These are phyloP conservation scores for Globisporangium orthogonon DNA, from an alignment of 352 stramenopile genomes.

Conservation along the genomic window DNA sequence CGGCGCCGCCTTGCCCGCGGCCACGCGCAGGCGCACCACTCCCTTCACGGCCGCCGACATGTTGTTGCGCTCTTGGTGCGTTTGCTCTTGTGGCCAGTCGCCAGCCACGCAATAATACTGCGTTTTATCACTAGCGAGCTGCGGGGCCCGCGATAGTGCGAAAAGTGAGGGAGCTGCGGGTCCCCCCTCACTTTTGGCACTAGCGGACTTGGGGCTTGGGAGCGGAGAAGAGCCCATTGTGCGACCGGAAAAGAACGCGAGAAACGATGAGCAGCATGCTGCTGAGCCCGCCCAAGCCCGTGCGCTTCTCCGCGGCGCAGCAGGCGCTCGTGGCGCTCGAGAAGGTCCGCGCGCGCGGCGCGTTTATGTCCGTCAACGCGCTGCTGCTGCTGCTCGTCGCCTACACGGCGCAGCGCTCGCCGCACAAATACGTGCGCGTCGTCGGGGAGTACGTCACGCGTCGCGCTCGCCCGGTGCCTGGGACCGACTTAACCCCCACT, in stretches of 20 bases:
- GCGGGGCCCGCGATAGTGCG: no score
- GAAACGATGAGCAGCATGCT: constrained; percentile 3
- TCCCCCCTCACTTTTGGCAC: no score
- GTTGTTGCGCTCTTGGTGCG: neutral
- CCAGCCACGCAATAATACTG: no score
- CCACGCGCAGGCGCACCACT: constrained; percentile 79
- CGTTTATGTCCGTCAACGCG: constrained; percentile 41
- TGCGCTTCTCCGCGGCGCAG: constrained; percentile 27
- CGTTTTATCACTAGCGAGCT: neutral
- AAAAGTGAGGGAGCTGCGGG: no score
- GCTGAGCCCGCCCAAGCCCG: constrained; percentile 9
- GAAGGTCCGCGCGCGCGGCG: constrained; percentile 33
- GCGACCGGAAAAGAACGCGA: neutral
- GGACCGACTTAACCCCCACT: no score
- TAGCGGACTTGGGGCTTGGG: neutral
- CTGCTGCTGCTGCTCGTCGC: constrained; percentile 50
- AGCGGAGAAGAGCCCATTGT: no score
- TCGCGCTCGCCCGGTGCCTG: no score
- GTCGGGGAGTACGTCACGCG: constrained; percentile 46
- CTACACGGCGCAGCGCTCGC: constrained; percentile 47
- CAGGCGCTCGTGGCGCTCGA: constrained; percentile 35
- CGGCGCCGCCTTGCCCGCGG: constrained; percentile 79
- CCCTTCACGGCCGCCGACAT: constrained; percentile 51
- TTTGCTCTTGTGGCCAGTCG: no score
- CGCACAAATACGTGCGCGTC: constrained; percentile 66